Percentiles rank a stretch among this genome's conserved stretches.
Evolutionary conservation across 139 green algal genomes (phyloP).

Genomic region (Zygnema circumcarinatum): DNA sequence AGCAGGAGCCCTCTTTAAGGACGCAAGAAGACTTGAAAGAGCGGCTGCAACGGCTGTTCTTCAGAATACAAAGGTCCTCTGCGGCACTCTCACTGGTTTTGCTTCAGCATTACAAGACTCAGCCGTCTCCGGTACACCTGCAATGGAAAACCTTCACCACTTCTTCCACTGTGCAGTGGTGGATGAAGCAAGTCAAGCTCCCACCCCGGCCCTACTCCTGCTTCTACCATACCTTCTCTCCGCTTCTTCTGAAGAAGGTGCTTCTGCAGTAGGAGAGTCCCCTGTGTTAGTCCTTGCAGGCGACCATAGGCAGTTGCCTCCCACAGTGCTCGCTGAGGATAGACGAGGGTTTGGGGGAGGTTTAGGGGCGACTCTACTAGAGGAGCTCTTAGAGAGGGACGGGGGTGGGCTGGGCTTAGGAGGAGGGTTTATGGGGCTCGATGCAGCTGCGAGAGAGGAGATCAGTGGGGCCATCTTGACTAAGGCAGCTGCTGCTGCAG

Average conservation of each 20-base stretch:
- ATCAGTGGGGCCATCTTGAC: background rate
- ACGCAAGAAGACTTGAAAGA: slow-evolving; percentile 43
- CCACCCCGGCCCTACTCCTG: slow-evolving; percentile 51
- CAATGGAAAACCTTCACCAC: background rate
- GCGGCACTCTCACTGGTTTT: slow-evolving; percentile 55
- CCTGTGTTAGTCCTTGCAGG: slow-evolving; percentile 37
- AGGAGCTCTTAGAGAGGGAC: slow-evolving; percentile 58
- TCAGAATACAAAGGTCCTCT: slow-evolving; percentile 26
- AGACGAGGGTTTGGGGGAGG: slow-evolving; percentile 19
- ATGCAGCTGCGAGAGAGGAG: background rate
- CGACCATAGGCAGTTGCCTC: slow-evolving; percentile 55
- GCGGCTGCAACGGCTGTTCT: slow-evolving; percentile 24
- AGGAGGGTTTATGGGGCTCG: background rate
- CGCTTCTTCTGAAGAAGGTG: background rate
- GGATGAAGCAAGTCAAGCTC: slow-evolving; percentile 54
- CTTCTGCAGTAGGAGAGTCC: background rate
- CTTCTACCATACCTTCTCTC: slow-evolving; percentile 31
- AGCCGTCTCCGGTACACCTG: background rate
- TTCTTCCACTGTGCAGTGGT: slow-evolving; percentile 47
- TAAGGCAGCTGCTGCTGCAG: background rate
- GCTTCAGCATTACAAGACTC: background rate
- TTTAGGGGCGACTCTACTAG: slow-evolving; percentile 36
- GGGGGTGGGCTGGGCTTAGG: slow-evolving; percentile 27
- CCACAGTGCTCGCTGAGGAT: slow-evolving; percentile 42
- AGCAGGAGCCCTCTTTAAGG: slow-evolving; percentile 41